Evolutionary conservation across 1,284 basidiomycete species (phyloP), one percentile per base, ranked within the genome.

Genomic region (Phaffia rhodozyma): DNA sequence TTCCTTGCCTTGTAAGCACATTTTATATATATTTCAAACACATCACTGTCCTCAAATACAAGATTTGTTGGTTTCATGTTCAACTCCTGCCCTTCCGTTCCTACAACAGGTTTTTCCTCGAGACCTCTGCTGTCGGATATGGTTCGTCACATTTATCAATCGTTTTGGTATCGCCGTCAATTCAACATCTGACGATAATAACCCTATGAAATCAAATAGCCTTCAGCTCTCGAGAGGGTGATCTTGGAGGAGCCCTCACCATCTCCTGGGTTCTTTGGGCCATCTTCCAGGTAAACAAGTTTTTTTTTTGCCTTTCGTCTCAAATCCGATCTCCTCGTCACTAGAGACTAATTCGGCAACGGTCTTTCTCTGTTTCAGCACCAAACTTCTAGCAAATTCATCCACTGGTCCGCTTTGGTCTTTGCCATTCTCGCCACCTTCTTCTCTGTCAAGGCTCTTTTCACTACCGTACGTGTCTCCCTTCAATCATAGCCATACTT

Each of bases 121-220:
- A 94, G 76, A 86, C 84, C 21, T 94, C 91, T 16, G 86, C 90
- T 0, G 89, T 86, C 6, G 86, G 89, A 1, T 97, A 96, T 74
- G 89, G 89, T 54, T 91, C 16, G 38, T 43, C 13, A 43, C 5
- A 43, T 43, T 16, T 43, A 16, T 11, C 13, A 4, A 2, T 30
- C 27, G 13, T 23, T 47, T 43, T 16, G 16, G 5, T 23, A 25
- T 18, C 30, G 18, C 50, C n/a, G 5, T 23, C 23, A 13, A 20
- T 30, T 1, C 18, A n/a, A 30, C 51, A 16, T 30, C 48, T 20
- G 4, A 29, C 21, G 7, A 4, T 38, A 32, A n/a, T 18, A 49
- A 60, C 25, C 96, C 92, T 16, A 86, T 89, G 2, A 16, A 0
- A 89, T 86, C 7, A 87, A 89, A 1, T 96, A 97, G 89, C 90